Percentiles rank a stretch among this genome's conserved stretches.
Conservation (phyloP, 2,329 filamentous ascomycete genomes). For the Mollisiaceae sp. region DNA sequence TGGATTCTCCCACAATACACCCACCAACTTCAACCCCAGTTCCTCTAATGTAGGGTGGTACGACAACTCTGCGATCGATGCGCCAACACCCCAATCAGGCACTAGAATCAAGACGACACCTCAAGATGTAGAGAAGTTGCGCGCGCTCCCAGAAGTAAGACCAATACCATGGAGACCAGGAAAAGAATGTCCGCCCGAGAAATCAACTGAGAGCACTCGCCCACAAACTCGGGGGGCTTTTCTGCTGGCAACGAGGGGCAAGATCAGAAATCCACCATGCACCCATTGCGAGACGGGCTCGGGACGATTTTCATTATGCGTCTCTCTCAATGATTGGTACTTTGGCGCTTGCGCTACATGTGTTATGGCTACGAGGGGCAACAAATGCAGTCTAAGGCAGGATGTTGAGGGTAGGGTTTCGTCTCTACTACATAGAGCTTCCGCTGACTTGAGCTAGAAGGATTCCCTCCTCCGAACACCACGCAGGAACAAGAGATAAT, state of each 20-base stretch:
- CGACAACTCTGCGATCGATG: constrained; percentile 2
- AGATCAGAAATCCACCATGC: constrained; percentile 30
- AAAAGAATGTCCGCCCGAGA: constrained; percentile 29
- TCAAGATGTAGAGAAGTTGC: constrained; percentile 23
- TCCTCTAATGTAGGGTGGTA: background rate
- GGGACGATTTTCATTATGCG: constrained; percentile 32
- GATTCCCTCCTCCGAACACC: background rate
- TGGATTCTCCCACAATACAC: background rate
- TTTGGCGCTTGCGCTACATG: constrained; percentile 37
- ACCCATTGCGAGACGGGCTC: constrained; percentile 28
- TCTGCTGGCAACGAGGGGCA: constrained; percentile 31
- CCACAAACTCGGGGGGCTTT: constrained; percentile 33
- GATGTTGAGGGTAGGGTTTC: constrained; percentile 19
- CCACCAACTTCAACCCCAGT: background rate
- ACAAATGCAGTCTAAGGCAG: constrained; percentile 31
- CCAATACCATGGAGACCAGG: constrained; percentile 34
- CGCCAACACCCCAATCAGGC: background rate
- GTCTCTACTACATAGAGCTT: background rate
- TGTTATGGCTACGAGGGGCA: constrained; percentile 34
- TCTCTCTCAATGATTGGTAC: constrained; percentile 33
- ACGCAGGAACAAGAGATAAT: background rate
- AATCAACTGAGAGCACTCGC: constrained; percentile 28
- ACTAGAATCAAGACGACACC: constrained; percentile 14
- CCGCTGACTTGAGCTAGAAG: constrained; percentile 6
- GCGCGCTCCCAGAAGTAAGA: constrained; percentile 32